Conservation (phyloP, 257 asterid genomes). For the Gentiana straminea region DNA sequence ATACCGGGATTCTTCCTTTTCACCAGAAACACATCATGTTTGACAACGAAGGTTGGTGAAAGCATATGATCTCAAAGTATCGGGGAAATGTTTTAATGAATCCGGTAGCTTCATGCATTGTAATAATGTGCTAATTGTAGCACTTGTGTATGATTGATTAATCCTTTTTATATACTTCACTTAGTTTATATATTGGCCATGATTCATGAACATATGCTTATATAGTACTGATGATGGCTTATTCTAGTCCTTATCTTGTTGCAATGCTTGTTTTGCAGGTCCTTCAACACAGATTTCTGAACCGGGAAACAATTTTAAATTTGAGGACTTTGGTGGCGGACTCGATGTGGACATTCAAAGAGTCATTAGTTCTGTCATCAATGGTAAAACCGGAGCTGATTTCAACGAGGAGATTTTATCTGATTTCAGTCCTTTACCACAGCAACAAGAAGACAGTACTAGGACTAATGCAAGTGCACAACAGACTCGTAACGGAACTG, state of each 20-base stretch:
- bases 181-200: too few species aligned
- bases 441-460: neutral
- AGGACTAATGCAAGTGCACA: constrained; percentile 5
- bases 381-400: constrained; percentile 2
- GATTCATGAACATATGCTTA: too few species aligned
- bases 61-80: neutral
- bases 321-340: constrained; percentile 5
- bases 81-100: too few species aligned
- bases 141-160: too few species aligned
- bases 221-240: too few species aligned
- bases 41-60: constrained; percentile 27
- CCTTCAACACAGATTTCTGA: constrained; percentile 9
- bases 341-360: constrained; percentile 21
- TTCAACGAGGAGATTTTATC: constrained; percentile 4
- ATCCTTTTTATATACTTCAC: too few species aligned
- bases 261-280: constrained; percentile 4
- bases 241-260: neutral
- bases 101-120: too few species aligned
- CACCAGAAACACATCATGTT: constrained; percentile 22
- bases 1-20: constrained; percentile 20
- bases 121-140: too few species aligned
- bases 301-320: constrained; percentile 1
- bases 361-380: constrained; percentile 12
- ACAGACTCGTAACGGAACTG: constrained; percentile 3
- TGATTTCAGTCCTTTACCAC: neutral